These are phyloP conservation scores for Torulaspora microellipsoides DNA, from an alignment of 805 yeast species.

Conservation along the genomic window DNA sequence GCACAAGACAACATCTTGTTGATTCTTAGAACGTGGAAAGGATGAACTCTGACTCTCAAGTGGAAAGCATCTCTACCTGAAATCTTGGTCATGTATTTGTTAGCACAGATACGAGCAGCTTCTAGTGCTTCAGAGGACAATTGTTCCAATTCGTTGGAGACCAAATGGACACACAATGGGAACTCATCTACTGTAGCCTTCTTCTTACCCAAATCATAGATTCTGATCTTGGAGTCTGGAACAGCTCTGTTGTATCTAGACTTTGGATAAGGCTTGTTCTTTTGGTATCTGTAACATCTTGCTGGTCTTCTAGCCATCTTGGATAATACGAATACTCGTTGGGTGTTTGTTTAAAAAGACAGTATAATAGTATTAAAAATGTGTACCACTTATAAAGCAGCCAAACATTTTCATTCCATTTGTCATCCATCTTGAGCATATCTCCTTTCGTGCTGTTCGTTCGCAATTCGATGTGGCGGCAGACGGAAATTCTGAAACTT, in stretches of 20 bases:
- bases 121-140: slow-evolving; percentile 99
- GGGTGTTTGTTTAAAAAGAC: too few species aligned
- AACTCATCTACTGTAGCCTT: slow-evolving; percentile 99
- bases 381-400: too few species aligned
- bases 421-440: too few species aligned
- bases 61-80: slow-evolving; percentile 99
- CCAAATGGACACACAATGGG: slow-evolving; percentile 99
- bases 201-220: slow-evolving; percentile 99
- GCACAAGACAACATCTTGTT: slow-evolving; percentile 99
- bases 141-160: slow-evolving; percentile 99
- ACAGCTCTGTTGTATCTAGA: slow-evolving; percentile 99
- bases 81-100: slow-evolving; percentile 96
- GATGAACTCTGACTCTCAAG: slow-evolving; percentile 99
- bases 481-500: too few species aligned
- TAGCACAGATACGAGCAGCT: slow-evolving; percentile 99
- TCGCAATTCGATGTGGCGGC: too few species aligned
- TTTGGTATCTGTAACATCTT: slow-evolving; percentile 99
- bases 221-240: slow-evolving; percentile 99
- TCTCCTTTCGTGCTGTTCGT: too few species aligned
- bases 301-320: slow-evolving; percentile 99
- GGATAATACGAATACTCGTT: slow-evolving; percentile 29
- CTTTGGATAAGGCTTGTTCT: slow-evolving; percentile 99
- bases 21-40: slow-evolving; percentile 99
- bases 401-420: too few species aligned
- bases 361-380: too few species aligned